Evolutionary conservation across 169 alveolate species (phyloP), one percentile per base, ranked within the genome.

Genomic region (Eimeria sp.): DNA sequence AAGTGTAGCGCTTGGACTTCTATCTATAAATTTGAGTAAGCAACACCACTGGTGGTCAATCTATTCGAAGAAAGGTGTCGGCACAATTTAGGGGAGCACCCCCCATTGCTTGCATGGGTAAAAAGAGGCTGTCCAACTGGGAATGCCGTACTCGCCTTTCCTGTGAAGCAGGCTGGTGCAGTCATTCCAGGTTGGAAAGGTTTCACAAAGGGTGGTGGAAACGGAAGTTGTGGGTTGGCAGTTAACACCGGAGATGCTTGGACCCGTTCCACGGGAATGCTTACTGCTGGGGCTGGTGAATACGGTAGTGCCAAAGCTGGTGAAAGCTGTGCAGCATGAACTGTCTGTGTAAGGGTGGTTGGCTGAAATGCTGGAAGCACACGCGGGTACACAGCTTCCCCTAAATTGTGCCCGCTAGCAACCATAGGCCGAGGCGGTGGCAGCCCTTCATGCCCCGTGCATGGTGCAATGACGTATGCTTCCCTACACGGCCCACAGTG

Each of bases 401-500:
- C 11, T 43, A n/a, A 4, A 14, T 63, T 13, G 16, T 22, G 93
- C 65, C 65, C 83, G 51, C 49, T 16, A 18, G 61, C 20, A 40
- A 22, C 47, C 3, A 58, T 22, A 16, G 78, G 47, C 14, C 11
- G 80, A 2, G 25, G 20, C 75, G 63, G 34, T 58, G 93, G 49
- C 10, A 61, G 9, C 22, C 80, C 57, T 34, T 40, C 83, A 40
- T 63, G 93, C 22, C 83, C 54, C 4, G 49, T 30, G 72, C 45
- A 87, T 22, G 93, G 65, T 18, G 43, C 82, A 63, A 30, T 40
- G 7, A 25, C 30, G 67, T 49, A 63, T 63, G 47, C 45, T 34
- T 51, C 83, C 45, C 93, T 63, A 25, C 93, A 87, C 27, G 93
- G 82, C 51, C 82, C 93, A 11, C 82, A 63, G 49, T 63, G 78